phyloP scores from a whole-genome alignment of 306 rosid genomes.

The Trifolium pratense region DNA sequence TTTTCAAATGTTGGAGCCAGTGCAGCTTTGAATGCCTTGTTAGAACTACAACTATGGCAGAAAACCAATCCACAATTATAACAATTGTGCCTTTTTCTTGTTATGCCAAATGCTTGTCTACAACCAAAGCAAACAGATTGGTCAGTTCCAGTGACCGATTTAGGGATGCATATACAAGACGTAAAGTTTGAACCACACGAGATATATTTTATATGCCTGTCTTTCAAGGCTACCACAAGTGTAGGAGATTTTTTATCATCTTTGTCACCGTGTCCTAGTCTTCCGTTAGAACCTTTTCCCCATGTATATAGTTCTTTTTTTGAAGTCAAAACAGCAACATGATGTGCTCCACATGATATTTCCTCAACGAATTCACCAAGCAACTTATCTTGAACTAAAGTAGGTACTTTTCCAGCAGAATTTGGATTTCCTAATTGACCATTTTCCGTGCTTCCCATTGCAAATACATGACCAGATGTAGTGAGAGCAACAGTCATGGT shows the following conservation, averaged over 20 bases:
- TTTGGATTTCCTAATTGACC: slow-evolving; percentile 90
- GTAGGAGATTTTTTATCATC: slow-evolving; percentile 76
- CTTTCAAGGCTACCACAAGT: slow-evolving; percentile 75
- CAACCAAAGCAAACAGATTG: slow-evolving; percentile 80
- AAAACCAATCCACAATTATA: slow-evolving; percentile 43
- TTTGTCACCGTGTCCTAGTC: slow-evolving; percentile 83
- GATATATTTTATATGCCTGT: slow-evolving; percentile 68
- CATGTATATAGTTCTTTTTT: slow-evolving; percentile 84
- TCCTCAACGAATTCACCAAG: slow-evolving; percentile 89
- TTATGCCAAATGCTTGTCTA: slow-evolving; percentile 84
- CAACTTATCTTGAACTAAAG: slow-evolving; percentile 80
- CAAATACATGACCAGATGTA: slow-evolving; percentile 89
- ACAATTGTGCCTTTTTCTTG: slow-evolving; percentile 50
- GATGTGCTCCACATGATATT: slow-evolving; percentile 83
- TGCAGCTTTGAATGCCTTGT: slow-evolving; percentile 70
- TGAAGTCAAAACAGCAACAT: slow-evolving; percentile 75
- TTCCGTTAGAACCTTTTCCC: slow-evolving; percentile 93
- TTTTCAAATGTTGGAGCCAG: slow-evolving; percentile 81
- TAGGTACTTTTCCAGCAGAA: slow-evolving; percentile 71
- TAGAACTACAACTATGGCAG: slow-evolving; percentile 89
- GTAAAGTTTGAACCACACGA: slow-evolving; percentile 88
- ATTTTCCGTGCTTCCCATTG: slow-evolving; percentile 74
- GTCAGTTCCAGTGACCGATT: slow-evolving; percentile 77
- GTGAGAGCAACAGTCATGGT: slow-evolving; percentile 85
- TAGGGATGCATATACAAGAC: slow-evolving; percentile 77